A percentile compares a stretch with the other conserved stretches of the same genome.
Evolutionary conservation across 257 asterid species (phyloP).

Genomic region (Galeopsis tetrahit): DNA sequence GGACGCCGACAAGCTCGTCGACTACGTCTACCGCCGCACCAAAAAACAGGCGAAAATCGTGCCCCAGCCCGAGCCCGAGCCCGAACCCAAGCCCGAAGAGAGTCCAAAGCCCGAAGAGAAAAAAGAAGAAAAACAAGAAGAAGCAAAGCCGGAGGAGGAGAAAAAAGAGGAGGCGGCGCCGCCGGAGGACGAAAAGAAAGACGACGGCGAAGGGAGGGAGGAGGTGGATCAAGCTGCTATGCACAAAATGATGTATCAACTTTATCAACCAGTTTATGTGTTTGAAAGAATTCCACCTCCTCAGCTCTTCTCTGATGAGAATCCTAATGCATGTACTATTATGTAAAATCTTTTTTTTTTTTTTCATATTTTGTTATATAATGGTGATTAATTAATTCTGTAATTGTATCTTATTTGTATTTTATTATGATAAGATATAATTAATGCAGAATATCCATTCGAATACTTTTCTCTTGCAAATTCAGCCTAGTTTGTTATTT

Average conservation of each 20-base stretch:
- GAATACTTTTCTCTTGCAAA: background rate
- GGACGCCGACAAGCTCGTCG: slow-evolving; percentile 75
- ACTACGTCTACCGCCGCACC: slow-evolving; percentile 76
- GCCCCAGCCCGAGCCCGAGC: slow-evolving; percentile 67
- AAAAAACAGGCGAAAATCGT: slow-evolving; percentile 84
- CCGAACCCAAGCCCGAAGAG: slow-evolving; percentile 39
- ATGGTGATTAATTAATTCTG: slow-evolving; percentile 4
- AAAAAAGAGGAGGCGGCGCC: slow-evolving; percentile 33
- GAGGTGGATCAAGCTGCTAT: slow-evolving; percentile 29
- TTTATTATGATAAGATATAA: slow-evolving; percentile 35
- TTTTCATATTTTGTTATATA: background rate
- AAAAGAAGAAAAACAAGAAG: slow-evolving; percentile 41
- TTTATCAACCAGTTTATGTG: slow-evolving; percentile 63
- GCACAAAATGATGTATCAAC: slow-evolving; percentile 52
- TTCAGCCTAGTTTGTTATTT: too few species aligned
- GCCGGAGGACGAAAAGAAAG: slow-evolving; percentile 40
- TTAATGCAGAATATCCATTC: slow-evolving; percentile 23
- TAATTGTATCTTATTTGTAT: slow-evolving; percentile 31
- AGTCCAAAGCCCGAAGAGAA: slow-evolving; percentile 54
- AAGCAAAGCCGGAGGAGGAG: slow-evolving; percentile 56
- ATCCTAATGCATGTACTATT: slow-evolving; percentile 86
- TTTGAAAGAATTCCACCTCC: slow-evolving; percentile 83
- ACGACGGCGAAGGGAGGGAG: slow-evolving; percentile 37
- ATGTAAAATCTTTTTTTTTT: slow-evolving; percentile 30
- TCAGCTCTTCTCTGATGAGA: slow-evolving; percentile 86